These are phyloP conservation scores for barrel medic (Medicago truncatula) DNA, from an alignment of 306 rosid genomes.

Conservation along the genomic window DNA sequence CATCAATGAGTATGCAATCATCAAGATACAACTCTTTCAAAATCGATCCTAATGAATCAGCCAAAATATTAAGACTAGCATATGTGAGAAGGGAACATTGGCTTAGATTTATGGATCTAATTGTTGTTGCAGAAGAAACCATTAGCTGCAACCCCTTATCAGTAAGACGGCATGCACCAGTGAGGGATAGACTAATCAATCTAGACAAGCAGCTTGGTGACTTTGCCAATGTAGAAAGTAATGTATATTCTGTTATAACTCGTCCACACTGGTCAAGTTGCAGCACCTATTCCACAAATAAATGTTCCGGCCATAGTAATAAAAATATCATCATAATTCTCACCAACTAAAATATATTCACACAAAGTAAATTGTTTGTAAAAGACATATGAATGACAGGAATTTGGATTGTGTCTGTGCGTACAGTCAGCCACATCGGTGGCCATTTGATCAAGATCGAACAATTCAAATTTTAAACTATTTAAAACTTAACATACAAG, in stretches of 20 bases:
- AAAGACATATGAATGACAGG: too few species aligned
- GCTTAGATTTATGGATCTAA: conserved; percentile 81
- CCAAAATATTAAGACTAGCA: conserved; percentile 56
- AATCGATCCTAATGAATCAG: conserved; percentile 64
- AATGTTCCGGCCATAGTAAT: not conserved
- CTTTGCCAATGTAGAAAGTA: conserved; percentile 54
- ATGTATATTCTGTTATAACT: conserved; percentile 63
- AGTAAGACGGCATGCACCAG: conserved; percentile 87
- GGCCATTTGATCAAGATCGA: too few species aligned
- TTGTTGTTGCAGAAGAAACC: conserved; percentile 67
- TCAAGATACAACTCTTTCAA: conserved; percentile 78
- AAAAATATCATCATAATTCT: too few species aligned
- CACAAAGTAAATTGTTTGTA: not conserved
- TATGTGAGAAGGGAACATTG: conserved; percentile 85
- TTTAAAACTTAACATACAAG: too few species aligned
- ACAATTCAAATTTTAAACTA: too few species aligned
- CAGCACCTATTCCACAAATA: conserved; percentile 55
- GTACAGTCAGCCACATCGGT: too few species aligned
- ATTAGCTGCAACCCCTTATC: conserved; percentile 63
- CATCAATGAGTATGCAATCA: conserved; percentile 66
- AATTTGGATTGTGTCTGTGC: too few species aligned
- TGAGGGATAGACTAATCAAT: conserved; percentile 64
- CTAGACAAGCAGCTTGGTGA: conserved; percentile 58
- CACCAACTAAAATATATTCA: not conserved
- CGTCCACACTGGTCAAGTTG: conserved; percentile 91